These are phyloP conservation scores for Colletotrichum nymphaeae DNA, from an alignment of 2,329 filamentous ascomycete genomes.

Conservation along the genomic window DNA sequence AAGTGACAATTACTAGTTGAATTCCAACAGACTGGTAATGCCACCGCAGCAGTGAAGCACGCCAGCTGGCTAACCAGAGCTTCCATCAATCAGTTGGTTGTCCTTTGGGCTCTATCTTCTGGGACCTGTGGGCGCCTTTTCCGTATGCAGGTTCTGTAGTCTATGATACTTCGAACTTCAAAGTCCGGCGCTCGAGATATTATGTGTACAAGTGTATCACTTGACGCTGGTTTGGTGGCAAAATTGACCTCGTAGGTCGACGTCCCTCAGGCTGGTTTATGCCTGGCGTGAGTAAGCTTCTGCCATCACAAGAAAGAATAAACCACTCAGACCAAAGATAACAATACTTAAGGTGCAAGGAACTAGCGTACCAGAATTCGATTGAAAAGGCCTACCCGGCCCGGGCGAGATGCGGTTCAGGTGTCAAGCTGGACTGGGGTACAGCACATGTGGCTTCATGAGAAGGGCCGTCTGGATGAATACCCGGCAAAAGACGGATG, in stretches of 20 bases:
- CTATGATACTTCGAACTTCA: background rate
- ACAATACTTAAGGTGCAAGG: background rate
- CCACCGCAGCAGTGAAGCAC: background rate
- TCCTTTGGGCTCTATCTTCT: background rate
- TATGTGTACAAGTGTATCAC: background rate
- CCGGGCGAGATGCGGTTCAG: conserved; percentile 9
- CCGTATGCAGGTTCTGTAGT: background rate
- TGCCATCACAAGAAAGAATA: background rate
- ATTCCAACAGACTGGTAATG: background rate
- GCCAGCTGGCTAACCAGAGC: background rate
- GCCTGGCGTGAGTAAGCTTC: conserved; percentile 26
- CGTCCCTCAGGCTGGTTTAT: background rate
- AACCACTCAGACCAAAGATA: background rate
- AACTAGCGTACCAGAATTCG: conserved; percentile 16
- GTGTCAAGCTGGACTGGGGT: conserved; percentile 3
- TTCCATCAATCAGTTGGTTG: background rate
- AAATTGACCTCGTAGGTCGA: background rate
- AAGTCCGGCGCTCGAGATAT: background rate
- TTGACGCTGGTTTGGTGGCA: background rate
- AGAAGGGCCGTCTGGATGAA: conserved; percentile 38
- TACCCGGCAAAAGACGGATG: conserved; percentile 40
- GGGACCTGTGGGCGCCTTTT: no score
- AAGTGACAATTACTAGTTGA: background rate
- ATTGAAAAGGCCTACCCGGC: conserved; percentile 19
- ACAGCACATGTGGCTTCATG: conserved; percentile 34